A percentile compares a stretch with the other conserved stretches of the same genome.
Conservation (phyloP, 2,329 filamentous ascomycete species). For the Ophiostoma ulmi region DNA sequence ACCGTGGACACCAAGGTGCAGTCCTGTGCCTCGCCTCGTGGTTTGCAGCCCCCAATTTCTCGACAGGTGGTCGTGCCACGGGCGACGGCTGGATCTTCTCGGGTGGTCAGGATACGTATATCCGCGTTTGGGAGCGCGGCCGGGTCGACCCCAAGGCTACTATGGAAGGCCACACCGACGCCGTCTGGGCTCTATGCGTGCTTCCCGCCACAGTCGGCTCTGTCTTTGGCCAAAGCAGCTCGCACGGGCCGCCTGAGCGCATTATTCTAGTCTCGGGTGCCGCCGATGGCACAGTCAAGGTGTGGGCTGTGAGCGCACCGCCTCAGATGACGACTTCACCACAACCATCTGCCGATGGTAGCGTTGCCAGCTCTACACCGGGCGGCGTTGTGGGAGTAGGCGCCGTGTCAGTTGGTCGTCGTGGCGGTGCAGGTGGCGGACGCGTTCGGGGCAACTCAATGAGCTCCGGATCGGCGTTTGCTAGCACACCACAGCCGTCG, state of each 20-base stretch:
- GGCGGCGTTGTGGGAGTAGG: background rate
- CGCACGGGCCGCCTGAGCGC: slow-evolving; percentile 75
- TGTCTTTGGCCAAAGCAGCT: slow-evolving; percentile 70
- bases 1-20: slow-evolving; percentile 85
- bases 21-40: slow-evolving; percentile 84
- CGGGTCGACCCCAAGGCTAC: slow-evolving; percentile 93
- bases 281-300: slow-evolving; percentile 83
- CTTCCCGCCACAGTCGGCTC: slow-evolving; percentile 75
- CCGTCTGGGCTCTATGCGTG: slow-evolving; percentile 92
- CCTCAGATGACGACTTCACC: slow-evolving; percentile 64
- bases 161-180: slow-evolving; percentile 88
- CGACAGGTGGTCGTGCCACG: slow-evolving; percentile 77
- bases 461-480: slow-evolving; percentile 88
- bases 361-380: background rate
- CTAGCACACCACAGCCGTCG: slow-evolving; percentile 82
- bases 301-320: slow-evolving; percentile 91
- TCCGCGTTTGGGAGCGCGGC: slow-evolving; percentile 92
- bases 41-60: slow-evolving; percentile 81
- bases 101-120: slow-evolving; percentile 86
- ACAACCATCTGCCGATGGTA: slow-evolving; percentile 35
- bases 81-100: slow-evolving; percentile 99
- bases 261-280: slow-evolving; percentile 87
- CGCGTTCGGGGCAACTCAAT: slow-evolving; percentile 86
- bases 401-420: slow-evolving; percentile 44
- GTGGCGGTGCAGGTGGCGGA: slow-evolving; percentile 56